Percentiles rank a stretch among this genome's conserved stretches.
These are phyloP conservation scores for Neurospora cerealis DNA, from an alignment of 495 filamentous ascomycete species.

Conservation along the genomic window DNA sequence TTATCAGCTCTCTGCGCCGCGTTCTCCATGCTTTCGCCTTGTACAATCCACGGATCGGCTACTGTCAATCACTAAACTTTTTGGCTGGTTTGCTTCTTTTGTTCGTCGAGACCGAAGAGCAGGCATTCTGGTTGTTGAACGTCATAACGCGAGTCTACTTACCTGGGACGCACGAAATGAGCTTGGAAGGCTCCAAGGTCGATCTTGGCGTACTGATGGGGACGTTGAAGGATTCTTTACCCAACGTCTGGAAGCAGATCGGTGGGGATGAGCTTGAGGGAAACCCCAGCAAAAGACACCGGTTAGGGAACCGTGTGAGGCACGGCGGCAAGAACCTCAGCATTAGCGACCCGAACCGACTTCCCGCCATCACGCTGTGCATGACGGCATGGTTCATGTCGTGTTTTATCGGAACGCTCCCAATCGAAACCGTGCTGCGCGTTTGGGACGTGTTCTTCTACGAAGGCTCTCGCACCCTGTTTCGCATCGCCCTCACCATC, in stretches of 20 bases:
- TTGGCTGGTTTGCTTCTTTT: constrained; percentile 90
- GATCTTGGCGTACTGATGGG: constrained; percentile 92
- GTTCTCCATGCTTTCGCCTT: constrained; percentile 85
- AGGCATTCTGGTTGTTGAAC: constrained; percentile 88
- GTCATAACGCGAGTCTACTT: constrained; percentile 83
- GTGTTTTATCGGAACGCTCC: constrained; percentile 84
- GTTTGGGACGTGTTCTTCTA: constrained; percentile 97
- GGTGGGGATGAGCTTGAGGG: constrained; percentile 60
- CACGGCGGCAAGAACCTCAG: constrained; percentile 15
- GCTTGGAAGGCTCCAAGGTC: constrained; percentile 85
- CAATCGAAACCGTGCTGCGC: constrained; percentile 79
- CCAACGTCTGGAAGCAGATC: constrained; percentile 80
- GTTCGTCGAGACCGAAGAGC: constrained; percentile 79
- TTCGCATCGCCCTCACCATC: constrained; percentile 80
- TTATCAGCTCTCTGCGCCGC: constrained; percentile 70
- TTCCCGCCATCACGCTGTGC: constrained; percentile 86
- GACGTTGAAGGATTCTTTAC: constrained; percentile 70
- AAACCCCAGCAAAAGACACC: constrained; percentile 31
- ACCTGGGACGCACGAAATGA: constrained; percentile 86
- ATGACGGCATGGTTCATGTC: constrained; percentile 99
- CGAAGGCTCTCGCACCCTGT: constrained; percentile 91
- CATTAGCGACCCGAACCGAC: constrained; percentile 37
- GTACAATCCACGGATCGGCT: constrained; percentile 81
- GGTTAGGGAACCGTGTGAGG: constrained; percentile 22
- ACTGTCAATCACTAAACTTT: constrained; percentile 96